Percentiles rank a stretch among this genome's conserved stretches.
phyloP scores from a whole-genome alignment of 2,329 filamentous ascomycete species.

The Fusarium aywerte region DNA sequence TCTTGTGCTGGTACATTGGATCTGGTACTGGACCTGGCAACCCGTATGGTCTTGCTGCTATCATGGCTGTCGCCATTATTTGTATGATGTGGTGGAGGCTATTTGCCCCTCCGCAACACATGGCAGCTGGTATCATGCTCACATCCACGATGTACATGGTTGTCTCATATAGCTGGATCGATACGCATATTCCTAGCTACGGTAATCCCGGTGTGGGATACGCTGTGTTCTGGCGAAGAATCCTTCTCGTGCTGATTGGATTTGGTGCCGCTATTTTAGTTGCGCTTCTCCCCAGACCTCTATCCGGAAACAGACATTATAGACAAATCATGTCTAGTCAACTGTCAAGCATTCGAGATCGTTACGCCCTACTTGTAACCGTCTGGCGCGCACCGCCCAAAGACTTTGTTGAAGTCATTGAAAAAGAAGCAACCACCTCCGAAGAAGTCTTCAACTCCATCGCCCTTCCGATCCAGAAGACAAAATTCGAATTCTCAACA shows the following conservation, averaged over 20 bases:
- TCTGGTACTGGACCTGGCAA: conserved; percentile 18
- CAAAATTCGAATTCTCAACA: conserved; percentile 24
- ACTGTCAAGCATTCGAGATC: conserved; percentile 11
- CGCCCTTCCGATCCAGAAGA: conserved; percentile 11
- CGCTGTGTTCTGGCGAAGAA: conserved; percentile 14
- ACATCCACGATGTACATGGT: conserved; percentile 38
- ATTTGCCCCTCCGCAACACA: conserved; percentile 31
- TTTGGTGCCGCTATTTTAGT: conserved; percentile 14
- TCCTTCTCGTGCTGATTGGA: conserved; percentile 21
- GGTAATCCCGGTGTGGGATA: conserved; percentile 27
- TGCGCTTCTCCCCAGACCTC: conserved; percentile 6
- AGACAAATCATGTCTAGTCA: conserved; percentile 18
- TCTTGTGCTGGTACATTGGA: conserved; percentile 20
- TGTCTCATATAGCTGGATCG: conserved; percentile 36
- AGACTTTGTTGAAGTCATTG: conserved; percentile 11
- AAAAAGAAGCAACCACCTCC: conserved; percentile 11
- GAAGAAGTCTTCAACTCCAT: conserved; percentile 17
- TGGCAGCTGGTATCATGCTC: conserved; percentile 36
- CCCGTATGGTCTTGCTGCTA: conserved; percentile 31
- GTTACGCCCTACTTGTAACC: conserved; percentile 13
- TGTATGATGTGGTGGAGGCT: conserved; percentile 40
- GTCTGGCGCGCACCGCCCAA: conserved; percentile 11
- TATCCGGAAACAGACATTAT: conserved; percentile 17
- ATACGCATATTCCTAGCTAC: conserved; percentile 32
- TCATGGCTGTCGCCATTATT: conserved; percentile 29